Evolutionary conservation across 2,329 filamentous ascomycete genomes (phyloP), one percentile per base, ranked within the genome.

Genomic region (Aureobasidium sp.): DNA sequence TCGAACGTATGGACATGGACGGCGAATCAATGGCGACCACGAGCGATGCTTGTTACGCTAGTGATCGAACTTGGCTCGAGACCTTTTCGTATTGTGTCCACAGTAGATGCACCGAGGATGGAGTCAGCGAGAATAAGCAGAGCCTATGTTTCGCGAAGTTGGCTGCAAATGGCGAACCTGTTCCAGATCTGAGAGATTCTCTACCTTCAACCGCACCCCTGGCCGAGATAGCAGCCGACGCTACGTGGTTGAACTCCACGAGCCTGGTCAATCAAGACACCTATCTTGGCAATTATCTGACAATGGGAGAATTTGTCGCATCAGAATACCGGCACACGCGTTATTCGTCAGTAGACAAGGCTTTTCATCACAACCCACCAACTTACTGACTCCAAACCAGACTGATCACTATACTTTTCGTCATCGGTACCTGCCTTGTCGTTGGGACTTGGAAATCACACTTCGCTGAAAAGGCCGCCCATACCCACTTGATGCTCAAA

Each of bases 21-120:
- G 32, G 44, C 10, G 45, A 53, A 7, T 38, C 57, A 5, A 48
- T 22, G 14, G 53, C 45, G 21, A 51, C 47, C 8, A 63, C 63
- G 10, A 58, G 48, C 10, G 55, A 59, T 14, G 58, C 64, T 34
- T 68, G 66, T 59, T 64, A 64, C 39, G 64, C 65, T 19, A 59
- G 54, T 35, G 58, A 64, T 48, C 41, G 57, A 19, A 38, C 58
- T 2, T 68, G 59, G 49, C 58, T 67, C 3, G 55, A 61, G 34
- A 64, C 61, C 1, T 55, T 68, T 3, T 61, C 65, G 3, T 64
- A 61, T 35, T 68, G 66, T 50, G 58, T 67, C 25, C 51, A 58
- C 0, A 40, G 53, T 4, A 60, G 59, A 17, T 68, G 66, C 52
- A 30, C 38, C 10, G 19, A 55, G 6, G 55, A 61, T 22, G 17